Evolutionary conservation across 768 basidiomycete species (phyloP).

Genomic region (Lepiota venenata): DNA sequence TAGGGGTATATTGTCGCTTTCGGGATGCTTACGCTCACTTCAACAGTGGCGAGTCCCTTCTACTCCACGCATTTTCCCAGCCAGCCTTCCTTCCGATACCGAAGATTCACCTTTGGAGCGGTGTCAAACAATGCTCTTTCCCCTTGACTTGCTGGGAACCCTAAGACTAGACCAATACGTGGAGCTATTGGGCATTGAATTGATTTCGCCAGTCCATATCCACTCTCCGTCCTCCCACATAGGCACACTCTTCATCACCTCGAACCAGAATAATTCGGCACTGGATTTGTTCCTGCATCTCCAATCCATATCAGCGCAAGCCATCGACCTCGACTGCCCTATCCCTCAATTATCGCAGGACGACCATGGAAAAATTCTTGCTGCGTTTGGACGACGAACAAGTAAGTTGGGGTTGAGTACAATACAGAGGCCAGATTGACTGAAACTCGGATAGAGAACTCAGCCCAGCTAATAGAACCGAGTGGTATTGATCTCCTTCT

Average conservation of each 20-base stretch:
- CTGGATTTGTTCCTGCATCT: background rate
- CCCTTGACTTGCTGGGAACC: too few species aligned
- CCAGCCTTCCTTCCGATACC: too few species aligned
- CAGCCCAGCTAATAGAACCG: background rate
- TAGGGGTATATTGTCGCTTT: too few species aligned
- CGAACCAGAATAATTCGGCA: background rate
- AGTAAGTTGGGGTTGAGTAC: background rate
- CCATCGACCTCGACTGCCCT: background rate
- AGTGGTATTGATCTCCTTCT: background rate
- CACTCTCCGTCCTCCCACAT: background rate
- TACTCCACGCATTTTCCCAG: too few species aligned
- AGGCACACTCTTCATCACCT: background rate
- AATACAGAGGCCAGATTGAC: too few species aligned
- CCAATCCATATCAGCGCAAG: background rate
- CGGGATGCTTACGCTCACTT: too few species aligned
- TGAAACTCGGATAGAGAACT: too few species aligned
- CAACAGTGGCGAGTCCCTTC: too few species aligned
- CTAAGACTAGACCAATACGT: background rate
- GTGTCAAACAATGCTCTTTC: too few species aligned
- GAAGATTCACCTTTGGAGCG: too few species aligned
- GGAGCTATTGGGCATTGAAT: background rate
- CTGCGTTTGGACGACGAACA: background rate
- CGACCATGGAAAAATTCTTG: background rate
- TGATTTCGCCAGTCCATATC: background rate
- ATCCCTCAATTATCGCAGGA: background rate